Conservation (phyloP, 2,329 filamentous ascomycete species). For the Fusarium burgessii region DNA sequence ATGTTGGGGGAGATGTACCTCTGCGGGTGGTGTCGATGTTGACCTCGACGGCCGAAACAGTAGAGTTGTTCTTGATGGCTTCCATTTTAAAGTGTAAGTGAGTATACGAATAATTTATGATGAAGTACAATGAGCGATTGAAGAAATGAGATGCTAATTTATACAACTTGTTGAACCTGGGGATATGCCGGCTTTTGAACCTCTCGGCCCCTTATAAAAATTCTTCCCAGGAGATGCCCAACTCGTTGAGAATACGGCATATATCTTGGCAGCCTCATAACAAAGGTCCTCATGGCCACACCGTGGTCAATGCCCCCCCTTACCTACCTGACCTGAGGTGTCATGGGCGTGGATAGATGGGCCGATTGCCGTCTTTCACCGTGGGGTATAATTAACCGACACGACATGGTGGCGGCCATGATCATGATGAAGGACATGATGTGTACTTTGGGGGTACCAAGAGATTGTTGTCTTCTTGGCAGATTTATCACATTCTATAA, state of each 20-base stretch:
- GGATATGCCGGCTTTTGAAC: constrained; percentile 30
- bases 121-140: neutral
- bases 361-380: constrained; percentile 42
- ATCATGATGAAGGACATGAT: constrained; percentile 24
- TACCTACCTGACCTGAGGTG: constrained; percentile 27
- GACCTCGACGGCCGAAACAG: constrained; percentile 35
- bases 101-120: neutral
- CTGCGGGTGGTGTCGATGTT: constrained; percentile 19
- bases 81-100: constrained; percentile 37
- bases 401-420: constrained; percentile 42
- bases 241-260: constrained; percentile 19
- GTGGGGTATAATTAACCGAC: constrained; percentile 43
- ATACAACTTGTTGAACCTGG: neutral
- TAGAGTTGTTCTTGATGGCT: constrained; percentile 39
- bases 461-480: constrained; percentile 5
- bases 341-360: constrained; percentile 47
- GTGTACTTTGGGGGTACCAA: constrained; percentile 12
- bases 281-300: constrained; percentile 44
- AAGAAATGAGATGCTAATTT: constrained; percentile 11
- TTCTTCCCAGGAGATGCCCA: constrained; percentile 34
- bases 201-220: constrained; percentile 9
- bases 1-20: constrained; percentile 20
- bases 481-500: neutral
- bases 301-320: constrained; percentile 43
- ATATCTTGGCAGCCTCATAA: constrained; percentile 41